These are phyloP conservation scores for Hydnum rufescens DNA, from an alignment of 768 basidiomycete species.

Conservation along the genomic window DNA sequence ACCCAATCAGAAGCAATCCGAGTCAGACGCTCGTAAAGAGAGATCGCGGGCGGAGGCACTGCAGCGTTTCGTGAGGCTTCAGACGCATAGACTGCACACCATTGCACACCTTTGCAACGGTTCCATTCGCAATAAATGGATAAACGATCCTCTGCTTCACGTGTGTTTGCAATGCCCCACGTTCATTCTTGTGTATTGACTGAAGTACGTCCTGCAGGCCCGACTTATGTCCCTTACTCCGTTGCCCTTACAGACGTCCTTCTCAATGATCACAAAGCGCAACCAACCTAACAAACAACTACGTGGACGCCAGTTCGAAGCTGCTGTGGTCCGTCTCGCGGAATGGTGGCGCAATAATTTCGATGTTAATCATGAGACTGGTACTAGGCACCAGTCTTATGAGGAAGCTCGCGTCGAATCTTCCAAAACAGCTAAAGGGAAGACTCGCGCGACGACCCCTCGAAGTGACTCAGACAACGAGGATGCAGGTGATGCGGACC, in stretches of 20 bases:
- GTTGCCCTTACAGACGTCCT: conserved; percentile 55
- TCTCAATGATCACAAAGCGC: conserved; percentile 63
- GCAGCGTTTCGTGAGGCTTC: conserved; percentile 54
- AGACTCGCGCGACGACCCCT: conserved; percentile 19
- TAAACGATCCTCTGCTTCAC: conserved; percentile 67
- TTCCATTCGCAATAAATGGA: conserved; percentile 56
- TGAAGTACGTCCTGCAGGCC: too few relatives aligned
- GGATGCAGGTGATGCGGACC: conserved; percentile 21
- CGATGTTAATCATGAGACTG: conserved; percentile 32
- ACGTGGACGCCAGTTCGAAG: conserved; percentile 77
- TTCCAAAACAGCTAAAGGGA: conserved; percentile 13
- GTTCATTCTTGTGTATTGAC: conserved; percentile 15
- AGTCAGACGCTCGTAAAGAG: background rate
- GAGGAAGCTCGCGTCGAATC: conserved; percentile 28
- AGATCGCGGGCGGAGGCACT: conserved; percentile 29
- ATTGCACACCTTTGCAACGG: conserved; percentile 61
- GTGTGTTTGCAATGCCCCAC: conserved; percentile 31
- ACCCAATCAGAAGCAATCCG: background rate
- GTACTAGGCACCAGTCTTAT: conserved; percentile 49
- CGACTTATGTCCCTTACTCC: conserved; percentile 78
- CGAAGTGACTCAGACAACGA: conserved; percentile 15
- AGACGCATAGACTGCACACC: conserved; percentile 81
- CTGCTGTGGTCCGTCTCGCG: conserved; percentile 47
- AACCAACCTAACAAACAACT: conserved; percentile 58
- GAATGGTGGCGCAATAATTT: conserved; percentile 73